A percentile compares a stretch with the other conserved stretches of the same genome.
phyloP scores from a whole-genome alignment of 345 rosid genomes.

The Rhodomyrtus tomentosa region DNA sequence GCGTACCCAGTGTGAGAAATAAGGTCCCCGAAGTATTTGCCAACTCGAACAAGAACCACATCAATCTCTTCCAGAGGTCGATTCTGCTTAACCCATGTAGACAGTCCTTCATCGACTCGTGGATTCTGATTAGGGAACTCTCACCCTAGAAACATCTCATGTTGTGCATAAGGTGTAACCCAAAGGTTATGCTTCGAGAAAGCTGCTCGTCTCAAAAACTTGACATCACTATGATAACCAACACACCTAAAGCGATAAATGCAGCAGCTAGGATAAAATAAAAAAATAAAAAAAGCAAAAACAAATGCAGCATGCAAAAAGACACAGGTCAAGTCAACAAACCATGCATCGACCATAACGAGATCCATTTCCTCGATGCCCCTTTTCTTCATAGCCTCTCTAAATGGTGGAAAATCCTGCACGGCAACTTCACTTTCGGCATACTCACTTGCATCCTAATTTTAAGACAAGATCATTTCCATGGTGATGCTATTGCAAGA shows the following conservation, averaged over 20 bases:
- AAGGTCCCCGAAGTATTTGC: no score
- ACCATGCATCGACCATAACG: slow-evolving; percentile 90
- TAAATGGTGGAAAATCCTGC: slow-evolving; percentile 66
- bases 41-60: slow-evolving; percentile 69
- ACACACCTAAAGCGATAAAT: slow-evolving; percentile 44
- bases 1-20: no score
- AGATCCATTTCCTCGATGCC: slow-evolving; percentile 93
- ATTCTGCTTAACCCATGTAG: slow-evolving; percentile 79
- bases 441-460: slow-evolving; percentile 22
- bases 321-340: background rate
- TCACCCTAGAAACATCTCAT: slow-evolving; percentile 81
- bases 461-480: background rate
- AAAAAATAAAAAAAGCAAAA: background rate
- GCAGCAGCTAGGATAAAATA: background rate
- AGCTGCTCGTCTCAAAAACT: slow-evolving; percentile 77
- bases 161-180: slow-evolving; percentile 62
- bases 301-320: background rate
- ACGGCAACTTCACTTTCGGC: slow-evolving; percentile 91
- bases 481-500: background rate
- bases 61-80: slow-evolving; percentile 74
- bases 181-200: slow-evolving; percentile 79
- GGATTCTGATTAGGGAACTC: slow-evolving; percentile 95
- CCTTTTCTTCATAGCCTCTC: slow-evolving; percentile 85
- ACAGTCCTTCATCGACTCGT: slow-evolving; percentile 72
- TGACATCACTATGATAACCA: slow-evolving; percentile 70